Percentiles rank a stretch among this genome's conserved stretches.
phyloP scores from a whole-genome alignment of 345 rosid species.

The Aurinia saxatilis region DNA sequence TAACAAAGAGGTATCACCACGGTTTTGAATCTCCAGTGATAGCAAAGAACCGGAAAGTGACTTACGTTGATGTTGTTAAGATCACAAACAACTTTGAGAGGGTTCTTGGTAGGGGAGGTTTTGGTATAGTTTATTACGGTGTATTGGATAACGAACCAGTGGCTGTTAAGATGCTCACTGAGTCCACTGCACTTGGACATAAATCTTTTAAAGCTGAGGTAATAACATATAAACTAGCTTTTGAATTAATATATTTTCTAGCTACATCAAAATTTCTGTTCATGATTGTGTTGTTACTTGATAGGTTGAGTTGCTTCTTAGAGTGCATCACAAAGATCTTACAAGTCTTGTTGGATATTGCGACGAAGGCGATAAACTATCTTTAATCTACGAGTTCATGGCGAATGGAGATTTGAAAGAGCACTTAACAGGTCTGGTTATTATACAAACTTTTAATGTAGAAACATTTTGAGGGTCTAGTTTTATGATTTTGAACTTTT shows the following conservation, averaged over 20 bases:
- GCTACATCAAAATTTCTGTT: neutral
- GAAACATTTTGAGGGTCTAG: neutral
- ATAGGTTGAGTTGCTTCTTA: slow-evolving; percentile 35
- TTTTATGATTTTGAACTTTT: neutral
- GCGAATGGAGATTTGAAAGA: slow-evolving; percentile 44
- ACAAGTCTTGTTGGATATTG: slow-evolving; percentile 52
- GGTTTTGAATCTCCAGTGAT: slow-evolving; percentile 23
- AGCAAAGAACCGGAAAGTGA: slow-evolving; percentile 23
- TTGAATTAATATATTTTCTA: neutral
- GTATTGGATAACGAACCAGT: slow-evolving; percentile 28
- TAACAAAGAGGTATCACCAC: slow-evolving; percentile 22
- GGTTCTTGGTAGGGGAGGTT: slow-evolving; percentile 45
- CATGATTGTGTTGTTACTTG: neutral
- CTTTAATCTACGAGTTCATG: slow-evolving; percentile 52
- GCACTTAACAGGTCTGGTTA: slow-evolving; percentile 24
- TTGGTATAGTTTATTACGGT: slow-evolving; percentile 39
- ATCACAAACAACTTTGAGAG: slow-evolving; percentile 38
- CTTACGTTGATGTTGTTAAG: slow-evolving; percentile 27
- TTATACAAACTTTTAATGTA: neutral
- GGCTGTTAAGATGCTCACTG: slow-evolving; percentile 37
- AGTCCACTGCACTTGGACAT: slow-evolving; percentile 26
- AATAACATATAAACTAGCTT: neutral
- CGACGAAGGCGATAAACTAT: slow-evolving; percentile 33
- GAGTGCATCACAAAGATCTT: slow-evolving; percentile 38
- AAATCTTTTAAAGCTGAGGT: slow-evolving; percentile 34